Evolutionary conservation across 2,329 filamentous ascomycete genomes (phyloP).

Genomic region (Geoglossum cookeanum): DNA sequence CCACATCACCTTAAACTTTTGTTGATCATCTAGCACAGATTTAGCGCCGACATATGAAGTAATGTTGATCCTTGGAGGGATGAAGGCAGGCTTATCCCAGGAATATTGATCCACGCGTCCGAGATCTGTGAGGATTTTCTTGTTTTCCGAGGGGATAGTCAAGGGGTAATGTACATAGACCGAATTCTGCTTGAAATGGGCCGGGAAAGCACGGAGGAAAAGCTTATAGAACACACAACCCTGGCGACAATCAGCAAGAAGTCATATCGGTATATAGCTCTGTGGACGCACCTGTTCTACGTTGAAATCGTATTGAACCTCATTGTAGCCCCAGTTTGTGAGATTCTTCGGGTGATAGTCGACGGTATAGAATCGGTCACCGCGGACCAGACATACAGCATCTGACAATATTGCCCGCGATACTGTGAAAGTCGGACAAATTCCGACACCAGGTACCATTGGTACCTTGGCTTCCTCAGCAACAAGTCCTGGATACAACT

Average conservation of each 20-base stretch:
- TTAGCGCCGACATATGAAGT: slow-evolving; percentile 41
- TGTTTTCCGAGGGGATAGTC: slow-evolving; percentile 52
- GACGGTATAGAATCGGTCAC: slow-evolving; percentile 60
- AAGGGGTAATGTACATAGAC: slow-evolving; percentile 65
- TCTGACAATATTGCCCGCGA: slow-evolving; percentile 61
- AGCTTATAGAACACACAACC: slow-evolving; percentile 76
- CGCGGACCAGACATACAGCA: slow-evolving; percentile 58
- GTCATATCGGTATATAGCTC: neutral
- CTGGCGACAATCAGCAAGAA: slow-evolving; percentile 23
- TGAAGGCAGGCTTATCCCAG: slow-evolving; percentile 40
- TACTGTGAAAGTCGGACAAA: slow-evolving; percentile 57
- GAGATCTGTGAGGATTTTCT: slow-evolving; percentile 47
- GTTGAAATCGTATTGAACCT: slow-evolving; percentile 51
- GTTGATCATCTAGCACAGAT: slow-evolving; percentile 39
- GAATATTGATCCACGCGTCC: slow-evolving; percentile 49
- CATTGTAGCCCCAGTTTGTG: slow-evolving; percentile 70
- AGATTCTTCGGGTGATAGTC: slow-evolving; percentile 56
- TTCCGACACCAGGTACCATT: slow-evolving; percentile 55
- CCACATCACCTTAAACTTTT: slow-evolving; percentile 47
- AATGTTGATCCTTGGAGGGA: slow-evolving; percentile 33
- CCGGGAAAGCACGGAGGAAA: slow-evolving; percentile 59
- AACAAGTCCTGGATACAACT: slow-evolving; percentile 63
- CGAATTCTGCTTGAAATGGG: slow-evolving; percentile 58
- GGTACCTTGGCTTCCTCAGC: slow-evolving; percentile 57
- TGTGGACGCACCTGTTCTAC: slow-evolving; percentile 29